These are phyloP conservation scores for Capillidium heterosporum DNA, from an alignment of 371 early-diverging fungal genomes.

Conservation along the genomic window DNA sequence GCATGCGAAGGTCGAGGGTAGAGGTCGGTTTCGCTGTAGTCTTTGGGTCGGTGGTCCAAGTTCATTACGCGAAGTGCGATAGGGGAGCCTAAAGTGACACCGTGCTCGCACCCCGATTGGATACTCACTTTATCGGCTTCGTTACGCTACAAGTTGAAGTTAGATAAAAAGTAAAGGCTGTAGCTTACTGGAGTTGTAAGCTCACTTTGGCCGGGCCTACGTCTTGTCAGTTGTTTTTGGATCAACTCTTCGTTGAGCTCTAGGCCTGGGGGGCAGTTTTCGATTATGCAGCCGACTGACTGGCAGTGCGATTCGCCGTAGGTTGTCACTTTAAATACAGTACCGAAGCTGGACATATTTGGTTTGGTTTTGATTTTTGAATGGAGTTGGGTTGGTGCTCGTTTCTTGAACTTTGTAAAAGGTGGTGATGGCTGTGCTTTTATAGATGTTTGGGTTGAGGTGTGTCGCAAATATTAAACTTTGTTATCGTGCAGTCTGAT, in stretches of 20 bases:
- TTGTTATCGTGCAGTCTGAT: too few relatives aligned
- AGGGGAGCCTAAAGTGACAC: slow-evolving; percentile 86
- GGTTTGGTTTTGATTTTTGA: too few relatives aligned
- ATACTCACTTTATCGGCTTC: slow-evolving; percentile 84
- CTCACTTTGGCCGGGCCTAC: slow-evolving; percentile 89
- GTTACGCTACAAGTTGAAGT: slow-evolving; percentile 35
- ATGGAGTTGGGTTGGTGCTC: too few relatives aligned
- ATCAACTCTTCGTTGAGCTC: slow-evolving; percentile 74
- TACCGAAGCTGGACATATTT: slow-evolving; percentile 62
- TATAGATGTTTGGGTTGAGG: too few relatives aligned
- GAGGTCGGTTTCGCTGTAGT: slow-evolving; percentile 83
- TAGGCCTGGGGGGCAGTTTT: slow-evolving; percentile 89
- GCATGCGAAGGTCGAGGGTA: slow-evolving; percentile 93
- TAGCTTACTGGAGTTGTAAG: slow-evolving; percentile 78
- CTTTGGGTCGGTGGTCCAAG: slow-evolving; percentile 88
- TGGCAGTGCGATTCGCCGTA: slow-evolving; percentile 97
- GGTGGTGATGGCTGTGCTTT: too few relatives aligned
- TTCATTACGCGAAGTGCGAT: slow-evolving; percentile 84
- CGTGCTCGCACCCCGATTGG: slow-evolving; percentile 83
- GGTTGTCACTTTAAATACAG: slow-evolving; percentile 73
- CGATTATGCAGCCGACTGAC: slow-evolving; percentile 90
- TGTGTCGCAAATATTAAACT: too few relatives aligned
- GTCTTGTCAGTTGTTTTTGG: slow-evolving; percentile 75
- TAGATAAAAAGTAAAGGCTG: neutral
- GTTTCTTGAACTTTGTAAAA: too few relatives aligned